Evolutionary conservation across 768 basidiomycete genomes (phyloP), one percentile per base, ranked within the genome.

Genomic region (Melanogaster broomeanus): DNA sequence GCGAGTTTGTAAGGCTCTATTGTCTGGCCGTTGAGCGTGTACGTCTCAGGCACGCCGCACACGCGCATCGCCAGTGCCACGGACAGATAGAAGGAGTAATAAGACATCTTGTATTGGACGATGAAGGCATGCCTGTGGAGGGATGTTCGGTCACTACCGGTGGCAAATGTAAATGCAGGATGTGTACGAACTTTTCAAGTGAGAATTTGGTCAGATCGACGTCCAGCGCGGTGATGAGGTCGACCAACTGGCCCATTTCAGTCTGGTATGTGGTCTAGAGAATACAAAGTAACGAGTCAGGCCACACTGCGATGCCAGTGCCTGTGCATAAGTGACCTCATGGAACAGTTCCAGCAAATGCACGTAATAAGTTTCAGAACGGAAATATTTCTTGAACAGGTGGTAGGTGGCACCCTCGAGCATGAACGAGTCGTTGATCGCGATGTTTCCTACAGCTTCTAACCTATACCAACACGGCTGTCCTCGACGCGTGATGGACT

Each of bases 41-140:
- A 79, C 31, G 74, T 66, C 39, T 74, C 74, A 12, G 88, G 83
- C 47, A 92, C 79, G 44, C 76, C 74, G 60, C 79, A 81, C 69
- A 94, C 76, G 68, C 86, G 82, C 85, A 98, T 87, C 11, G 93
- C 93, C 56, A 94, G 85, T 13, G 96, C 97, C 57, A 98, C 93
- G 42, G 97, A 93, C 57, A 99, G 91, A 75, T 98, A 97, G 82
- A 98, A 98, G 27, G 93, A 97, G 74, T 98, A 99, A 74, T 82
- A 96, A 0, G 96, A 91, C 27, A 96, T 98, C 74, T 99, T 99
- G 84, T 94, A 98, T 56, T 92, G 80, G 47, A 98, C 96, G 67
- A 98, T 98, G 50, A 91, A 81, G 53, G 83, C 81, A 67, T 98
- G 93, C 66, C 93, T 95, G 63, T 12, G 47, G 16, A 27, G 25